Percentiles rank a stretch among this genome's conserved stretches.
Evolutionary conservation across 345 rosid species (phyloP).

Genomic region (Garcia nutans): DNA sequence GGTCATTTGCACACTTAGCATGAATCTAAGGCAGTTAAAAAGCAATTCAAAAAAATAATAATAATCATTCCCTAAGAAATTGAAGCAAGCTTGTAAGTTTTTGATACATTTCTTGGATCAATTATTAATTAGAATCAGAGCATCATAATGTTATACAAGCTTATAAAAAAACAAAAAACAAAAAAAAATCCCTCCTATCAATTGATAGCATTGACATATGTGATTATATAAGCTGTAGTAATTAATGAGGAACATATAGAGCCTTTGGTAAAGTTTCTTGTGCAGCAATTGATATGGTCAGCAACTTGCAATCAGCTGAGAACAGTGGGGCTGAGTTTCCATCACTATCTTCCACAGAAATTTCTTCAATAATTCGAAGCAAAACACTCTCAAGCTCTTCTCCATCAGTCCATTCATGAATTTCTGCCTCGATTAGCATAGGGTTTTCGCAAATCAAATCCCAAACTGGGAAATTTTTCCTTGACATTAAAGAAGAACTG

Average conservation of each 20-base stretch:
- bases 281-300: conserved; percentile 32
- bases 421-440: conserved; percentile 50
- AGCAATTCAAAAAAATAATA: no score
- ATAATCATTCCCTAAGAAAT: no score
- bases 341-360: conserved; percentile 18
- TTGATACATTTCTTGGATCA: no score
- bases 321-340: conserved; percentile 20
- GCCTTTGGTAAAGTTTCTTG: conserved; percentile 40
- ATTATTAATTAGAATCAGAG: neutral
- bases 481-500: no score
- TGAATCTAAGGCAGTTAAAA: no score
- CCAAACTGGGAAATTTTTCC: conserved; percentile 84
- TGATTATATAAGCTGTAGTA: neutral
- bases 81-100: no score
- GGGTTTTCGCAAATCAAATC: conserved; percentile 55
- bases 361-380: conserved; percentile 32
- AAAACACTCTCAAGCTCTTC: conserved; percentile 52
- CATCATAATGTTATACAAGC: neutral
- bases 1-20: no score
- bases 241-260: conserved; percentile 45
- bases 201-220: neutral
- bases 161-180: neutral
- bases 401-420: conserved; percentile 76
- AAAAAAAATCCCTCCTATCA: neutral
- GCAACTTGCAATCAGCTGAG: conserved; percentile 55